Evolutionary conservation across 2,329 filamentous ascomycete species (phyloP).

Genomic region (Mollisia scopiformis): DNA sequence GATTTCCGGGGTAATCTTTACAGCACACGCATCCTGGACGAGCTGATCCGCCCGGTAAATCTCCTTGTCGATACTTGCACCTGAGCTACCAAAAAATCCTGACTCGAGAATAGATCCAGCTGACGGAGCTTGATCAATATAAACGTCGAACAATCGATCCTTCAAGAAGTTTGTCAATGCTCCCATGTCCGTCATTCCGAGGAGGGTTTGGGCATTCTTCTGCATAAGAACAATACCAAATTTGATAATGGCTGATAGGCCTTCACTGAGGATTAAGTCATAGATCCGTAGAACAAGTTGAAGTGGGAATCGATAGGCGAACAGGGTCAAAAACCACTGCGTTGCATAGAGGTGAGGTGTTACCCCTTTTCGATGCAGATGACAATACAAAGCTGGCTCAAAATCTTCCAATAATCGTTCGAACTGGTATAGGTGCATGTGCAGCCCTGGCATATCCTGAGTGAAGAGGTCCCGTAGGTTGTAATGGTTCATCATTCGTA

Average conservation of each 20-base stretch:
- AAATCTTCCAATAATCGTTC: constrained; percentile 91
- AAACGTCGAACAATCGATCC: constrained; percentile 92
- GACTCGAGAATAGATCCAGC: constrained; percentile 93
- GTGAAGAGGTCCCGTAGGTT: constrained; percentile 90
- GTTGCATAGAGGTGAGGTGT: constrained; percentile 94
- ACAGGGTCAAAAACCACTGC: constrained; percentile 98
- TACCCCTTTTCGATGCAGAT: constrained; percentile 85
- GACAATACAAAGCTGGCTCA: constrained; percentile 92
- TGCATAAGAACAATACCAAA: constrained; percentile 97
- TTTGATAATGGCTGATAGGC: constrained; percentile 88
- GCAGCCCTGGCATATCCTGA: constrained; percentile 94
- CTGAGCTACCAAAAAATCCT: constrained; percentile 94
- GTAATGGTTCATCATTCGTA: constrained; percentile 96
- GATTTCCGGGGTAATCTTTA: constrained; percentile 82
- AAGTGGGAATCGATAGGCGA: constrained; percentile 94
- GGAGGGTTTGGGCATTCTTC: constrained; percentile 79
- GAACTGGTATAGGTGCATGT: constrained; percentile 92
- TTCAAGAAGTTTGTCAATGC: constrained; percentile 88
- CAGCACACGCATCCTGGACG: constrained; percentile 87
- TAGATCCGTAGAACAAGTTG: constrained; percentile 97
- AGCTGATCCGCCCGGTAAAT: constrained; percentile 94
- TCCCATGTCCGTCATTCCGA: constrained; percentile 89
- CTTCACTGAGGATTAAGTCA: constrained; percentile 91
- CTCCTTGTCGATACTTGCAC: constrained; percentile 88
- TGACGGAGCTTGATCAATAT: constrained; percentile 92